Evolutionary conservation across 1,284 basidiomycete species (phyloP), one percentile per base, ranked within the genome.

Genomic region (Fistulina hepatica): DNA sequence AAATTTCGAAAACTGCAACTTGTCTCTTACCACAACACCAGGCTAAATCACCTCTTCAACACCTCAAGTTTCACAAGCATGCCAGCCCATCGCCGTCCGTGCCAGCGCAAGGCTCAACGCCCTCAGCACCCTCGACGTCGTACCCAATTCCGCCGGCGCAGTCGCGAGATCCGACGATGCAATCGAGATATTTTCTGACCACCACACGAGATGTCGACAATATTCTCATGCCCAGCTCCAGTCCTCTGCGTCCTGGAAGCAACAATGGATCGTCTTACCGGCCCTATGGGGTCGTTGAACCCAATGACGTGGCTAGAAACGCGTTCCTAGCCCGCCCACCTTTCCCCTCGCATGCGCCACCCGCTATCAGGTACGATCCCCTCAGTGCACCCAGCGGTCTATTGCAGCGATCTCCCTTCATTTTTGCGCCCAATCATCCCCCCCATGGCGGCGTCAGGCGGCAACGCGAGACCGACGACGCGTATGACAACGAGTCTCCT

Each of bases 221-320:
- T 37, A 58, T 85, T 36, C 73, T 85, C 37, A 80, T 81, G 20
- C 81, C 81, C 22, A 79, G 67, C 57, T 85, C 83, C 39, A 84
- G 80, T 49, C 79, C 81, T 32, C 49, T 68, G 48, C 50, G 21
- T 53, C 63, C 28, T 48, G 50, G 10, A 39, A 54, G 33, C 48
- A 54, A 46, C 37, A 59, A n/a, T n/a, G n/a, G n/a, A n/a, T n/a
- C n/a, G n/a, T n/a, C n/a, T n/a, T 25, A 60, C 71, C 54, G 56
- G 54, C 10, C 48, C 61, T 13, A 31, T 57, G 63, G 44, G 51
- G 50, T 23, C 54, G 59, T 7, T 45, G 49, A 37, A 47, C 44
- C 33, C 46, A 43, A 61, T 57, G 68, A 71, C 59, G 58, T 63
- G 54, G 61, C 59, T 63, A 1, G 3, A 13, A 31, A n/a, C 15